phyloP scores from a whole-genome alignment of 352 stramenopile genomes.

The Bremia lactucae region DNA sequence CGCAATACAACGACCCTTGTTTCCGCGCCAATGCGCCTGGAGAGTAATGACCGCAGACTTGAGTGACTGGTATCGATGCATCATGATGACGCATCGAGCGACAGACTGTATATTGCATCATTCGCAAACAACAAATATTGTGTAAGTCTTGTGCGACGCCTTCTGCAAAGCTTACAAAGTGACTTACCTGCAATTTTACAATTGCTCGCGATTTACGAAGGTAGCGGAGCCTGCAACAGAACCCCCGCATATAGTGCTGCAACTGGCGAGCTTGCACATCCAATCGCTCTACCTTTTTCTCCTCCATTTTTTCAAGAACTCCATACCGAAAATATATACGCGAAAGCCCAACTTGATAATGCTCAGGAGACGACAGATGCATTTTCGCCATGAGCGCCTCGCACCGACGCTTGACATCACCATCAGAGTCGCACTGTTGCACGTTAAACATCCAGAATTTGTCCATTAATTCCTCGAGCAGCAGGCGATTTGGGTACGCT shows the following conservation, averaged over 20 bases:
- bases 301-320: conserved; percentile 70
- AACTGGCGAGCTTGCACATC: conserved; percentile 50
- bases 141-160: too few relatives aligned
- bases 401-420: conserved; percentile 35
- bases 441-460: conserved; percentile 73
- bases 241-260: conserved; percentile 67
- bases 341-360: conserved; percentile 69
- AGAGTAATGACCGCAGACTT: conserved; percentile 44
- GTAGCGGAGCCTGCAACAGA: conserved; percentile 45
- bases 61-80: conserved; percentile 59
- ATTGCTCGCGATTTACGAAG: conserved; percentile 58
- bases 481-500: conserved; percentile 94
- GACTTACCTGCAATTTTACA: conserved; percentile 58
- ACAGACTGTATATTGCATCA: conserved; percentile 40
- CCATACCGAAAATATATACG: conserved; percentile 79
- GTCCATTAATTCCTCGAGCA: conserved; percentile 72
- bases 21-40: conserved; percentile 71
- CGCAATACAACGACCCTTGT: conserved; percentile 43
- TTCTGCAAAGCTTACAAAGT: too few relatives aligned
- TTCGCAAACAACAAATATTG: not conserved
- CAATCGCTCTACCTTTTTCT: conserved; percentile 43
- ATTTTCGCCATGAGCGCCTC: conserved; percentile 52
- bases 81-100: conserved; percentile 65
- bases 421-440: conserved; percentile 25
- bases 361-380: conserved; percentile 45